Percentiles rank a stretch among this genome's conserved stretches.
These are phyloP conservation scores for Seiridium cupressi DNA, from an alignment of 2,329 filamentous ascomycete genomes.

Conservation along the genomic window DNA sequence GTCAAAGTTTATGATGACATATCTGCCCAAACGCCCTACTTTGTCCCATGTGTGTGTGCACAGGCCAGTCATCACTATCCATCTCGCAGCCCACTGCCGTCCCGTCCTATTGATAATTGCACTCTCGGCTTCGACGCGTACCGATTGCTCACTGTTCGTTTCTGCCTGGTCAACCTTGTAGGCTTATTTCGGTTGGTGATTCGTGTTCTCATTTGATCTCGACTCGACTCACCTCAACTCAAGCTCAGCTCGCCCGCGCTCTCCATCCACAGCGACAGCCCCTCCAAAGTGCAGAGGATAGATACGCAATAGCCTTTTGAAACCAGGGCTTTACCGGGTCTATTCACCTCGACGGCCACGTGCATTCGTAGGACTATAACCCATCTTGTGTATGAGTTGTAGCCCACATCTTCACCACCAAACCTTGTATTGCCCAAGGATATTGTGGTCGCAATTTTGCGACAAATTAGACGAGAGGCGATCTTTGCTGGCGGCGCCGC, in stretches of 20 bases:
- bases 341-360: not conserved
- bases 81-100: too few species aligned
- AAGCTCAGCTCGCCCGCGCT: not conserved
- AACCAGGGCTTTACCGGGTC: too few species aligned
- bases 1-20: conserved; percentile 4
- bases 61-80: not conserved
- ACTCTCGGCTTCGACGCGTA: not conserved
- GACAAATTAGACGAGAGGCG: not conserved
- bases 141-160: not conserved
- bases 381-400: too few species aligned
- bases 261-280: not conserved
- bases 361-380: not conserved
- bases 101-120: not conserved
- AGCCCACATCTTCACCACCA: too few species aligned
- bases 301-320: not conserved
- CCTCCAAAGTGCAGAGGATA: not conserved
- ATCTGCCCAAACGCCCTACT: not conserved
- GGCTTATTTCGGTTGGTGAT: not conserved
- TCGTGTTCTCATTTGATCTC: not conserved
- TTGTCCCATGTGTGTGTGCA: not conserved
- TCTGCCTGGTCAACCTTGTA: not conserved
- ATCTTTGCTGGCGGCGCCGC: not conserved
- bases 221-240: too few species aligned
- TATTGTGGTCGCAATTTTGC: too few species aligned
- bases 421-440: too few species aligned